phyloP scores from a whole-genome alignment of 352 stramenopile genomes.

The Pythium oligandrum region DNA sequence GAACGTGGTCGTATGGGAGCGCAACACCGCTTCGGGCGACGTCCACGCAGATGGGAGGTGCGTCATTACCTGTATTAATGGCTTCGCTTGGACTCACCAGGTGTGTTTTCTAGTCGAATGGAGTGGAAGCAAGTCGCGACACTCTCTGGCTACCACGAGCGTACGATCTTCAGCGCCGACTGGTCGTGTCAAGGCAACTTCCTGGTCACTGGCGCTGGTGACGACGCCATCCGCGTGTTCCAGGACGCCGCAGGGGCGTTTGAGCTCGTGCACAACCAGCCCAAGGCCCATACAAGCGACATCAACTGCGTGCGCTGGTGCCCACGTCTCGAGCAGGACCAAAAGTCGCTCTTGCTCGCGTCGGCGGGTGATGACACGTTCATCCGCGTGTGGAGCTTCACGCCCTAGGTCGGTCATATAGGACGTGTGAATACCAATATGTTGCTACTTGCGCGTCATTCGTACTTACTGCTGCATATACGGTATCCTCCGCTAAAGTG shows the following conservation, averaged over 20 bases:
- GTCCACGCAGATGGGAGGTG: slow-evolving; percentile 43
- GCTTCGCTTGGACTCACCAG: neutral
- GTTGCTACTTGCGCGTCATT: neutral
- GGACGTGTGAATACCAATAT: neutral
- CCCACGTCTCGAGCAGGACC: slow-evolving; percentile 25
- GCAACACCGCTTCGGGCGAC: slow-evolving; percentile 56
- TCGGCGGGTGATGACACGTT: slow-evolving; percentile 57
- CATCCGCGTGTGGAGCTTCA: slow-evolving; percentile 68
- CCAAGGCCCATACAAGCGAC: slow-evolving; percentile 62
- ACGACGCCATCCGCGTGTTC: slow-evolving; percentile 91
- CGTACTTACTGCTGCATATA: slow-evolving; percentile 4
- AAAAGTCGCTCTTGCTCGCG: slow-evolving; percentile 52
- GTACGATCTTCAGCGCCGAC: slow-evolving; percentile 91
- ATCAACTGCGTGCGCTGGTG: slow-evolving; percentile 83
- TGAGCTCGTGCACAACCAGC: slow-evolving; percentile 56
- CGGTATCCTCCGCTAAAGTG: too few species aligned
- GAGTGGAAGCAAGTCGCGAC: slow-evolving; percentile 83
- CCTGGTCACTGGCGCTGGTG: slow-evolving; percentile 86
- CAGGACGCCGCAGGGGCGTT: slow-evolving; percentile 51
- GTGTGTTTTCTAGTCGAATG: slow-evolving; percentile 24
- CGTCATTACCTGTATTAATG: neutral
- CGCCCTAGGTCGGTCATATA: slow-evolving; percentile 16
- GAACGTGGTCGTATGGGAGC: slow-evolving; percentile 91
- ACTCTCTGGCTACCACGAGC: slow-evolving; percentile 83
- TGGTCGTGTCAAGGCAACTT: slow-evolving; percentile 87